Evolutionary conservation across 129 eudicot genomes (phyloP), one percentile per base, ranked within the genome.

Genomic region (Tagetes patula): DNA sequence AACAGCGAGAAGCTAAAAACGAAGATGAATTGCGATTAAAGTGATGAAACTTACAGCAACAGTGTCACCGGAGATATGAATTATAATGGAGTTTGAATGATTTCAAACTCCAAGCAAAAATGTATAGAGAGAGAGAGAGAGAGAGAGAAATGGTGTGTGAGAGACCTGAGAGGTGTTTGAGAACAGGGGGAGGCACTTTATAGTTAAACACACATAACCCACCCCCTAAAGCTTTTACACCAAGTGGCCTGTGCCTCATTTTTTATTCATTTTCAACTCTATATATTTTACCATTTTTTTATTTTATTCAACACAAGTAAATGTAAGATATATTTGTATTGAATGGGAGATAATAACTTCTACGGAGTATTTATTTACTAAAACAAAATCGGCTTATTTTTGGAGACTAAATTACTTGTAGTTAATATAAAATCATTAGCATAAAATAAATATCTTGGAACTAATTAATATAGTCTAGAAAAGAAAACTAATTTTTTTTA

Each of bases 101-200:
- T 43, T 54, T 79, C 63, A 72, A 79, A 69, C 79, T 49, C 71
- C 69, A 73, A 42, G 32, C 41, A 0, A 6, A 68, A 30, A 55
- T 6, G 3, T 58, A 1, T 3, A 11, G n/a, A 59, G 65, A 34
- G 40, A 4, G 14, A 34, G 10, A 14, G 52, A 30, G 40, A 56
- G 71, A 63, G 36, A 14, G 53, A 30, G 40, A 58, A 48, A 64
- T 20, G 58, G n/a, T 20, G 30, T 20, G 49, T 49, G 43, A 20
- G 49, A n/a, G 73, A 20, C 84, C 78, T 64, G 65, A 81, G 37
- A 37, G 48, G 77, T 45, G 30, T 68, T 20, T 20, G 58, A 67
- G 56, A 45, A 68, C 14, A 68, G 80, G 80, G 37, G 74, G 74
- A 1, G 62, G 37, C 77, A 47, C 43, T 78, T 69, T 78, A 78